A percentile compares a stretch with the other conserved stretches of the same genome.
Evolutionary conservation across 164 flowering plant species (phyloP).

Genomic region (Echeveria elegans): DNA sequence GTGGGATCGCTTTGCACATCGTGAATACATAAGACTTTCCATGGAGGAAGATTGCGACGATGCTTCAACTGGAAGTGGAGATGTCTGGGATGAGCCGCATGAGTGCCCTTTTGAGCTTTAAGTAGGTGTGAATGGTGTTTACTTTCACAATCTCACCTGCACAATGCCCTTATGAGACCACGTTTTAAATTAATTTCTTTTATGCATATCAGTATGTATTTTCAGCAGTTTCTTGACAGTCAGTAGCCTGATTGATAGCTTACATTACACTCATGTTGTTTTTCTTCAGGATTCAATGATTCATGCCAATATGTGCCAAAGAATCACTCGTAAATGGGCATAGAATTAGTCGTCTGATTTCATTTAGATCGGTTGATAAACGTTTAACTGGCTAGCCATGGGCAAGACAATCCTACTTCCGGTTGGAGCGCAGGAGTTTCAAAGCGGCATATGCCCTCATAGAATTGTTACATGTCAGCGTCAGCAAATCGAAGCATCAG

Average conservation of each 20-base stretch:
- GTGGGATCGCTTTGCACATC: not conserved
- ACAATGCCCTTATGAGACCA: not conserved
- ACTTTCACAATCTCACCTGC: not conserved
- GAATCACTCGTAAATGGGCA: not conserved
- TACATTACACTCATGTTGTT: not conserved
- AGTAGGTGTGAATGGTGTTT: not conserved
- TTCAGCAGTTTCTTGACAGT: not conserved
- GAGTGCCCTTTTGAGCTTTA: not conserved
- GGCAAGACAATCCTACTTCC: not conserved
- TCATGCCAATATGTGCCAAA: not conserved
- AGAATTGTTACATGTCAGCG: not conserved
- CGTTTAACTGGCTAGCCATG: not conserved
- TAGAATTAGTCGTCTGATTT: not conserved
- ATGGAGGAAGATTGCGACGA: not conserved
- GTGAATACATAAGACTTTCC: not conserved
- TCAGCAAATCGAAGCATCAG: not conserved
- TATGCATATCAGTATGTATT: not conserved
- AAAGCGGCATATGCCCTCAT: not conserved
- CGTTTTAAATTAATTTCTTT: not conserved
- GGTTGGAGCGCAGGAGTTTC: not conserved
- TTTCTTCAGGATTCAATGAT: not conserved
- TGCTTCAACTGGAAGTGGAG: not conserved
- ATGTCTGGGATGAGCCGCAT: not conserved
- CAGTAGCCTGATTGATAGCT: no score
- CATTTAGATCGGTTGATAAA: not conserved